Percentiles rank a stretch among this genome's conserved stretches.
Evolutionary conservation across 2,329 filamentous ascomycete species (phyloP).

Genomic region (Alternaria consortialis): DNA sequence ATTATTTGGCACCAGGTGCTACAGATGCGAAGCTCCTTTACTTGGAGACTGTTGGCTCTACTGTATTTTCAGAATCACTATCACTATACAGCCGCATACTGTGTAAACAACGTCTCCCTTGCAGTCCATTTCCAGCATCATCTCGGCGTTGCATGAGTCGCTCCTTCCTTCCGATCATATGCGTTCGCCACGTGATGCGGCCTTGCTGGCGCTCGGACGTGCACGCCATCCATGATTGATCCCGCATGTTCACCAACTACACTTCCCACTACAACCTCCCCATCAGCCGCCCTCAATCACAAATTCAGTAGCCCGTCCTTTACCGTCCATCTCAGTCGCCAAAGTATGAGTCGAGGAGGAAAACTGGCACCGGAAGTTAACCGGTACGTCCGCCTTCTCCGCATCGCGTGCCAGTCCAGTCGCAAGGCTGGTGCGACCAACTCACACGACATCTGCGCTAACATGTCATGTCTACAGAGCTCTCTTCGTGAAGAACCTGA

Average conservation of each 20-base stretch:
- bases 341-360: conserved; percentile 92
- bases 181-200: conserved; percentile 12
- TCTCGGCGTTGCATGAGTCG: conserved; percentile 13
- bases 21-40: not conserved
- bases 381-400: conserved; percentile 69
- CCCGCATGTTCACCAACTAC: conserved; percentile 20
- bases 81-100: not conserved
- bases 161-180: not conserved
- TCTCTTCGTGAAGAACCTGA: conserved; percentile 99
- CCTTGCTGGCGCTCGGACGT: conserved; percentile 10
- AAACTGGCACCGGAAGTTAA: conserved; percentile 99
- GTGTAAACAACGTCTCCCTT: not conserved
- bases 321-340: conserved; percentile 37
- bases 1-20: not conserved
- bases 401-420: conserved; percentile 24
- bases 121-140: conserved; percentile 5
- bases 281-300: conserved; percentile 19
- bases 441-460: conserved; percentile 45
- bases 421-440: conserved; percentile 30
- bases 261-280: conserved; percentile 12
- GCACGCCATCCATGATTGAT: conserved; percentile 14
- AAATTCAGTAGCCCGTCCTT: conserved; percentile 35
- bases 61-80: not conserved
- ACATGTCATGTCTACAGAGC: conserved; percentile 67
- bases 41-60: not conserved